Conservation (phyloP, 1,139 yeast species). For the Kurtzmaniella quercitrusa region DNA sequence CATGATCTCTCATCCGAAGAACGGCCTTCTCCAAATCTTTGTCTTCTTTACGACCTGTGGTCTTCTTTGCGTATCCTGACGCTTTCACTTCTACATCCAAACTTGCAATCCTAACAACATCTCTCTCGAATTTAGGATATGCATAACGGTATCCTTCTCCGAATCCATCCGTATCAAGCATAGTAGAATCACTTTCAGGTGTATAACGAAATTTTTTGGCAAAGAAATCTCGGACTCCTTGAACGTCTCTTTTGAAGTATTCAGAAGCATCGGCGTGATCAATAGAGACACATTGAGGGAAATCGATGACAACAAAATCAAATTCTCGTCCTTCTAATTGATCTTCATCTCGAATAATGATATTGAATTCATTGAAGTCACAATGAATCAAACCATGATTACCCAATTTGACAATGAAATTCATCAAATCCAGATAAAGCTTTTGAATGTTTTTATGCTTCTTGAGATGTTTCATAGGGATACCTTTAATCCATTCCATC, state of each 20-base stretch:
- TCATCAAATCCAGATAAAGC: constrained; percentile 81
- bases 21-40: constrained; percentile 77
- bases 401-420: constrained; percentile 76
- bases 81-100: constrained; percentile 86
- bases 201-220: constrained; percentile 70
- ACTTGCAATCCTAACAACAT: constrained; percentile 61
- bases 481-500: constrained; percentile 88
- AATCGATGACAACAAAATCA: constrained; percentile 88
- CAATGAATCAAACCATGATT: constrained; percentile 92
- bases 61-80: constrained; percentile 81
- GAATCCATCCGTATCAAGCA: constrained; percentile 73
- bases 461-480: constrained; percentile 80
- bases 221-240: constrained; percentile 81
- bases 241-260: constrained; percentile 88
- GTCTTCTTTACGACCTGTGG: constrained; percentile 41
- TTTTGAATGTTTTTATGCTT: constrained; percentile 64
- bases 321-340: constrained; percentile 37
- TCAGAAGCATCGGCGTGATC: constrained; percentile 85
- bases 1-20: constrained; percentile 50
- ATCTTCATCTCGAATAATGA: constrained; percentile 69
- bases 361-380: constrained; percentile 95
- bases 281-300: constrained; percentile 95
- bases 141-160: constrained; percentile 78
- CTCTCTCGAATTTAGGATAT: constrained; percentile 76
- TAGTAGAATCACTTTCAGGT: constrained; percentile 59